These are phyloP conservation scores for Canna indica DNA, from an alignment of 176 grass and related monocot species.

Conservation along the genomic window DNA sequence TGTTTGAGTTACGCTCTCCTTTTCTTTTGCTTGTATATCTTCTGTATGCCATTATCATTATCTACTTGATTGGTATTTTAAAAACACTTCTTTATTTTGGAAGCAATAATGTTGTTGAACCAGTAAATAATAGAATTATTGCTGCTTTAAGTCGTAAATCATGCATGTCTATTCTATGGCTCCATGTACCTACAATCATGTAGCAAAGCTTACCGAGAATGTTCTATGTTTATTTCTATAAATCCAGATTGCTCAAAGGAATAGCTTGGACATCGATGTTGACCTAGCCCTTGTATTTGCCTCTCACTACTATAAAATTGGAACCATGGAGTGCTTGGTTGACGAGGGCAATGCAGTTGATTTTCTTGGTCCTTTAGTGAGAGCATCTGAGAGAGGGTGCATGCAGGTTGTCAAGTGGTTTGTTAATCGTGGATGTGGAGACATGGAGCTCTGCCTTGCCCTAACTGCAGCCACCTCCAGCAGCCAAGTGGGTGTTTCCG, in stretches of 20 bases:
- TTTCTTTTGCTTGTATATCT: too few relatives aligned
- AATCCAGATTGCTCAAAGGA: slow-evolving; percentile 85
- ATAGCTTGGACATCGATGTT: slow-evolving; percentile 92
- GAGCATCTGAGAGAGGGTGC: slow-evolving; percentile 69
- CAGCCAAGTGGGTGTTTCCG: slow-evolving; percentile 46
- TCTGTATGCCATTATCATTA: too few relatives aligned
- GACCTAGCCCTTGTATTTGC: slow-evolving; percentile 92
- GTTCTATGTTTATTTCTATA: too few relatives aligned
- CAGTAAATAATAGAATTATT: too few relatives aligned
- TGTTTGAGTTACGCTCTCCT: too few relatives aligned
- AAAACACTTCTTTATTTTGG: not conserved
- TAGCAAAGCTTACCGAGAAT: not conserved
- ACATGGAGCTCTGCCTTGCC: slow-evolving; percentile 94
- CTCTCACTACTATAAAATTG: slow-evolving; percentile 68
- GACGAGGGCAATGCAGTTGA: slow-evolving; percentile 59
- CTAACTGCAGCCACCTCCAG: slow-evolving; percentile 81
- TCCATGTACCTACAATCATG: not conserved
- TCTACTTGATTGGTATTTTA: too few relatives aligned
- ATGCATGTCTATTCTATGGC: not conserved
- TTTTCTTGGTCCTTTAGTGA: slow-evolving; percentile 80
- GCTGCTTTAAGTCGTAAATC: too few relatives aligned
- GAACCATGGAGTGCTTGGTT: slow-evolving; percentile 86
- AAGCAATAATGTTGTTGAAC: too few relatives aligned
- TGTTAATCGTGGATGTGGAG: slow-evolving; percentile 62
- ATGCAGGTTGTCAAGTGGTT: slow-evolving; percentile 88